Conservation (phyloP, 495 filamentous ascomycete genomes). For the Pyrenopolyporus hunteri region DNA sequence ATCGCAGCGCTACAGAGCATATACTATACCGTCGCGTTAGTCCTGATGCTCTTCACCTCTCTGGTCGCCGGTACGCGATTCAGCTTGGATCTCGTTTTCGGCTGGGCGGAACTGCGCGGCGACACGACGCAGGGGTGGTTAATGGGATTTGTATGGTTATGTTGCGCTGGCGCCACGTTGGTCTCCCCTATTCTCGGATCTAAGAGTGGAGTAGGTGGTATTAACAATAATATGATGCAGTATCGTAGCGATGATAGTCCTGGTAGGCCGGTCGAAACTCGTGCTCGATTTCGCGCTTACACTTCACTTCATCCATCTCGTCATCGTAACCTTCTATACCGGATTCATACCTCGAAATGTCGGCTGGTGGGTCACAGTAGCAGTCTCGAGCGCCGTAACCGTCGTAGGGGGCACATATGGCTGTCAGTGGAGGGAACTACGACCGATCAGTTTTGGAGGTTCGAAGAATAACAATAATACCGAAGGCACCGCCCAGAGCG, state of each 20-base stretch:
- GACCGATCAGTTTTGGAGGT: slow-evolving; percentile 87
- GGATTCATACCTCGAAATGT: slow-evolving; percentile 71
- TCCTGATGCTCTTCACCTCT: slow-evolving; percentile 86
- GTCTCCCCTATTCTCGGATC: slow-evolving; percentile 41
- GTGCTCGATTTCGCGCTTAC: slow-evolving; percentile 93
- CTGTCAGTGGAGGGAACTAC: slow-evolving; percentile 86
- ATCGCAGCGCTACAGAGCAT: slow-evolving; percentile 83
- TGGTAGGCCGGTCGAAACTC: slow-evolving; percentile 87
- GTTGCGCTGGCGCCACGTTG: slow-evolving; percentile 79
- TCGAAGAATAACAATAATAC: slow-evolving; percentile 35
- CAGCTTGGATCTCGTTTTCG: slow-evolving; percentile 71
- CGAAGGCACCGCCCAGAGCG: slow-evolving; percentile 17
- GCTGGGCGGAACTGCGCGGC: slow-evolving; percentile 81
- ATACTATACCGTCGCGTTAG: slow-evolving; percentile 77
- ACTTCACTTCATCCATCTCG: slow-evolving; percentile 83
- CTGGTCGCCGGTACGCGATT: slow-evolving; percentile 80
- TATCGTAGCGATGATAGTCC: slow-evolving; percentile 75
- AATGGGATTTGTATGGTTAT: slow-evolving; percentile 82
- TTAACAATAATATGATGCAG: slow-evolving; percentile 47
- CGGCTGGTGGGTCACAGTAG: slow-evolving; percentile 89
- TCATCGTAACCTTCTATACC: slow-evolving; percentile 77
- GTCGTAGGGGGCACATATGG: slow-evolving; percentile 81
- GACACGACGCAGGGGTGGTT: slow-evolving; percentile 95
- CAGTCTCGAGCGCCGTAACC: slow-evolving; percentile 70
- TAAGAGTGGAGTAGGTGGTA: background rate